phyloP scores from a whole-genome alignment of 495 filamentous ascomycete species.

The Friedmanniomyces endolithicus region DNA sequence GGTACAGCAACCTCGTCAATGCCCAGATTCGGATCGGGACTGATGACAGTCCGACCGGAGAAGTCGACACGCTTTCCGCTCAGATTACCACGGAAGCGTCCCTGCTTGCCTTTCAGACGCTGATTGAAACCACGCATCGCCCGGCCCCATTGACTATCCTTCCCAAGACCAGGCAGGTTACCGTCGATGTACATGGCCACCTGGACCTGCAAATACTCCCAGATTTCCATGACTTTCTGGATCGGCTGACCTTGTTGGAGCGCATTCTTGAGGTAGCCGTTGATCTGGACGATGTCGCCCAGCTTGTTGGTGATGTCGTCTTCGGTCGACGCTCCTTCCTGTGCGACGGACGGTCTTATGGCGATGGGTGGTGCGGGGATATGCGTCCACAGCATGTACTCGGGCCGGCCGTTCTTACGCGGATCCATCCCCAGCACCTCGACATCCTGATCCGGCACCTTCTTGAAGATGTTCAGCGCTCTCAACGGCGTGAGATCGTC shows the following conservation, averaged over 20 bases:
- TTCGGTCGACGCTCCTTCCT: conserved; percentile 83
- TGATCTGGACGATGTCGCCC: conserved; percentile 83
- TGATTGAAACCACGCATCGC: conserved; percentile 87
- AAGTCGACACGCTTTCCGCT: conserved; percentile 98
- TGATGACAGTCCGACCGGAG: conserved; percentile 93
- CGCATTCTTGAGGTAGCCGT: conserved; percentile 65
- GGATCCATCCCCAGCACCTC: conserved; percentile 84
- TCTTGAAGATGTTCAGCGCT: conserved; percentile 80
- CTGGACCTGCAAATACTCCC: conserved; percentile 91
- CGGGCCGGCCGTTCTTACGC: conserved; percentile 62
- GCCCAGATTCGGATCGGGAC: conserved; percentile 84
- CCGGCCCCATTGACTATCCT: conserved; percentile 55
- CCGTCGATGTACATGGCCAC: conserved; percentile 97
- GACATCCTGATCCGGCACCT: conserved; percentile 72
- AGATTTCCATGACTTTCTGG: conserved; percentile 89
- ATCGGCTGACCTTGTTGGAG: conserved; percentile 70
- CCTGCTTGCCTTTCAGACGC: conserved; percentile 90
- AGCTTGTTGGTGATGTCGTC: conserved; percentile 93
- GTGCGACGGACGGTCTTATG: conserved; percentile 83
- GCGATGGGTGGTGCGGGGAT: conserved; percentile 86
- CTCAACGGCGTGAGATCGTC: conserved; percentile 87
- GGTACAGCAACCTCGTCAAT: conserved; percentile 93
- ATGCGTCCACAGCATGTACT: conserved; percentile 97
- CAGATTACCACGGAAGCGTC: conserved; percentile 89
- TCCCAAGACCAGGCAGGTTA: conserved; percentile 77